Percentiles rank a stretch among this genome's conserved stretches.
phyloP scores from a whole-genome alignment of 441 rosid species.

The Pelargonium fulgidum region DNA sequence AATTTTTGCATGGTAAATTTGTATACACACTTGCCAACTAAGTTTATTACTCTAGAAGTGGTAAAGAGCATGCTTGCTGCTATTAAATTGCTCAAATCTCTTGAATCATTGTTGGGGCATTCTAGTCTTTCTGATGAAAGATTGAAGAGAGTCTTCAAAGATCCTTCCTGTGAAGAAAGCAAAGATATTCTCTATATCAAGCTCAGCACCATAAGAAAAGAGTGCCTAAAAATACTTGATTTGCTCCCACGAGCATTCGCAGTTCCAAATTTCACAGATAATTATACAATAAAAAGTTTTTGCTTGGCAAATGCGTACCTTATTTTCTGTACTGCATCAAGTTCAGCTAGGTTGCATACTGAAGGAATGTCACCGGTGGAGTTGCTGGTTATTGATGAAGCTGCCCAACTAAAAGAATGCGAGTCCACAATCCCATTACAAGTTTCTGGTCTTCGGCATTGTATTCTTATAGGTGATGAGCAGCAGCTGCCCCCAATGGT shows the following conservation, averaged over 20 bases:
- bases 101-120: not conserved
- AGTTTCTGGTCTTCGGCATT: conserved; percentile 18
- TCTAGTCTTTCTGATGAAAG: not conserved
- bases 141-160: not conserved
- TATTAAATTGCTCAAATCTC: not conserved
- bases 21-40: not conserved
- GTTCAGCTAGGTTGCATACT: conserved; percentile 12
- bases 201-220: not conserved
- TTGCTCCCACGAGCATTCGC: conserved; percentile 4
- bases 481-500: conserved; percentile 11
- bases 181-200: not conserved
- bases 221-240: conserved; percentile 10
- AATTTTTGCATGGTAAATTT: not conserved
- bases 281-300: not conserved
- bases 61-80: not conserved
- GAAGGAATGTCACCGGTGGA: conserved; percentile 11
- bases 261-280: conserved; percentile 4
- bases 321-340: conserved; percentile 20
- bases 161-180: not conserved
- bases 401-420: conserved; percentile 20
- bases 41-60: not conserved
- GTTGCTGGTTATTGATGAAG: conserved; percentile 20
- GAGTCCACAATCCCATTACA: conserved; percentile 21
- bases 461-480: conserved; percentile 11
- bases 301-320: conserved; percentile 12